Base-by-base conservation (phyloP, 108 stramenopile species). In the Parietichytrium sp. region DNA sequence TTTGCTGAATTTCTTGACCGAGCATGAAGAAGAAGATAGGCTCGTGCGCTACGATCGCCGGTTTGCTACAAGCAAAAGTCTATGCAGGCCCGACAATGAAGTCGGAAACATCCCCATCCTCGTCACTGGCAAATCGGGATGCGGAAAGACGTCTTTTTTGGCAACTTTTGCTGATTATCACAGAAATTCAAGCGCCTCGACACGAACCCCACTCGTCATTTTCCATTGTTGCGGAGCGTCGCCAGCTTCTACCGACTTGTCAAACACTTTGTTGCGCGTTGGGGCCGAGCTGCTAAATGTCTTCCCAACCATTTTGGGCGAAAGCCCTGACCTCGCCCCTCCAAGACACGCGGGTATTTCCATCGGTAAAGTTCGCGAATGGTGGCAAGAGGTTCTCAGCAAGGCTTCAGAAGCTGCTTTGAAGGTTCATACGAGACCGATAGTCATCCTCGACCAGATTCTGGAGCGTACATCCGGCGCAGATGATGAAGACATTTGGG, bases 101-200 rank as follows among this genome's bases (percentile, higher is more conserved):
- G 38, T 72, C 13, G 61, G 61, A 6, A 72, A 72, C 20, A 27
- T 6, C 10, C 38, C 42, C 20, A 72, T 72, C 2, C 20, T 72
- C 33, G 20, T 72, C 13, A 72, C 61, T 1, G 33, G 38, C 6
- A 42, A 72, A 6, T n/a, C 38, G 1, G 20, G 10, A 10, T 8
- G 45, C 10, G 61, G 61, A 12, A 72, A 72, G 20, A 72, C 61
- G 42, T 45, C 61, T 16, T n/a, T 72, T 33, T 42, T 72, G 36
- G 61, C 61, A 27, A 72, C 61, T 7, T 72, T 72, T 2, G 25
- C 61, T 6, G 61, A 72, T 25, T 72, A 42, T 33, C 45, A 72
- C 61, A 10, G 61, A 47, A 72, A 25, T 27, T n/a, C 33, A 10
- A 23, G 42, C 15, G 6, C 61, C n/a, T 42, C 61, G 15, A 45